Evolutionary conservation across 805 yeast species (phyloP).

Genomic region (Komagataella ulmi): DNA sequence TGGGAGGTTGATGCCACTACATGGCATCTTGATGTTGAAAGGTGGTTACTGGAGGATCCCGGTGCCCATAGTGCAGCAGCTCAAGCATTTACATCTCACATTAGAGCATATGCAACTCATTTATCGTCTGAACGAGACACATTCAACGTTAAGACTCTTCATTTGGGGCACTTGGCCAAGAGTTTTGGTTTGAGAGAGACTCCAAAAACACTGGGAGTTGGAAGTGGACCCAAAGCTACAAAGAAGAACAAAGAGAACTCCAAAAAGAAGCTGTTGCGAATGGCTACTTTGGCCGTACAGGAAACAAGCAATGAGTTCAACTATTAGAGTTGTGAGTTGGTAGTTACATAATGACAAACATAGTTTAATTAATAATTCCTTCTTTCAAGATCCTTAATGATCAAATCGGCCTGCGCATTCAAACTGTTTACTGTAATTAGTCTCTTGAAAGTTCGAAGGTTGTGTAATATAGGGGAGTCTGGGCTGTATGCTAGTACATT

Average conservation of each 20-base stretch:
- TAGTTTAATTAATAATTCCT: neutral
- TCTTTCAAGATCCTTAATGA: neutral
- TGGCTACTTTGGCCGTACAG: constrained; percentile 59
- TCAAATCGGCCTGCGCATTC: neutral
- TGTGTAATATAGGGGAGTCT: neutral
- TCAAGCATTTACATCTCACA: constrained; percentile 75
- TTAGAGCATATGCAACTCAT: constrained; percentile 95
- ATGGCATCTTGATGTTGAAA: constrained; percentile 84
- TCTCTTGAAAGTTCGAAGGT: neutral
- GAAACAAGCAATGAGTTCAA: constrained; percentile 67
- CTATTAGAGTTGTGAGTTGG: constrained; percentile 12
- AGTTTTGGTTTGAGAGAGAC: constrained; percentile 90
- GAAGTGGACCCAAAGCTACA: constrained; percentile 13
- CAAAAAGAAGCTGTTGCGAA: constrained; percentile 57
- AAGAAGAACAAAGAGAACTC: constrained; percentile 50
- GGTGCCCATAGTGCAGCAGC: constrained; percentile 52
- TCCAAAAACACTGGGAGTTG: constrained; percentile 64
- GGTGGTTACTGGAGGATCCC: constrained; percentile 69
- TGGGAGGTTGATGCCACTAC: constrained; percentile 97
- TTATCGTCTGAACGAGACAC: constrained; percentile 62
- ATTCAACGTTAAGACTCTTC: constrained; percentile 74
- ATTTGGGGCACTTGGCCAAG: constrained; percentile 93
- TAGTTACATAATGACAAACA: neutral
- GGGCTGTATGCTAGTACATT: neutral
- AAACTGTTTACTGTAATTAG: neutral